Base-by-base conservation (phyloP, 768 basidiomycete genomes). In the Trichaptum fuscoviolaceum region DNA sequence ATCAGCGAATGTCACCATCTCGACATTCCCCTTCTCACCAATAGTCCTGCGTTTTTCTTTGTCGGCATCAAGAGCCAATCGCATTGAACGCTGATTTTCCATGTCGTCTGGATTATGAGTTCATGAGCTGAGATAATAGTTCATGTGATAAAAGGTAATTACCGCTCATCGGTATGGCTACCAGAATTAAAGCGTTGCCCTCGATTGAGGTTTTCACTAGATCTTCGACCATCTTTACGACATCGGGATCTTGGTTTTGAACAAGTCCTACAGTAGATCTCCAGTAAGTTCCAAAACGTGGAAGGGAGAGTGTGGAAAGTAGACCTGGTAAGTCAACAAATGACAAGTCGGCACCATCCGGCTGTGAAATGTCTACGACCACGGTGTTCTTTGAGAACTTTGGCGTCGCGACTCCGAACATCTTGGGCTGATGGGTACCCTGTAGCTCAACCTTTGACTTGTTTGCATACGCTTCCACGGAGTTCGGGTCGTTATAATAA, bases 311-410 rank as follows among this genome's bases (percentile, higher is more conserved):
- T 1, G 26, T 2, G 36, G 57, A 7, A 1, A 58, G 27, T 23
- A 64, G 30, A 83, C 85, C 85, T 12, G 85, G 85, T 20, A 87
- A 70, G 69, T 87, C 85, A 1, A 85, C 78, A 61, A 87, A 87
- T 0, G 80, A 81, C 34, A 87, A 69, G 63, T 85, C 82, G 10
- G 82, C 81, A 18, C 80, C 73, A 23, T 72, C 67, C 3, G 84
- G 79, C 70, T 86, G 82, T 26, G 73, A 75, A 20, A 84, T 78
- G 57, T 77, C 78, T 3, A 87, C 71, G 17, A 80, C 77, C 5
- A 89, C 80, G 0, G 79, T 76, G 61, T 87, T 87, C 65, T 77
- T 79, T 1, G 85, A 85, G 71, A 87, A 87, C n/a, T 36, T 60
- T 9, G 73, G 67, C 35, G 68, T 65, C 70, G 71, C 18, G 61